These are phyloP conservation scores for Ceratocystis diversiconidia DNA, from an alignment of 2,329 filamentous ascomycete genomes.

Conservation along the genomic window DNA sequence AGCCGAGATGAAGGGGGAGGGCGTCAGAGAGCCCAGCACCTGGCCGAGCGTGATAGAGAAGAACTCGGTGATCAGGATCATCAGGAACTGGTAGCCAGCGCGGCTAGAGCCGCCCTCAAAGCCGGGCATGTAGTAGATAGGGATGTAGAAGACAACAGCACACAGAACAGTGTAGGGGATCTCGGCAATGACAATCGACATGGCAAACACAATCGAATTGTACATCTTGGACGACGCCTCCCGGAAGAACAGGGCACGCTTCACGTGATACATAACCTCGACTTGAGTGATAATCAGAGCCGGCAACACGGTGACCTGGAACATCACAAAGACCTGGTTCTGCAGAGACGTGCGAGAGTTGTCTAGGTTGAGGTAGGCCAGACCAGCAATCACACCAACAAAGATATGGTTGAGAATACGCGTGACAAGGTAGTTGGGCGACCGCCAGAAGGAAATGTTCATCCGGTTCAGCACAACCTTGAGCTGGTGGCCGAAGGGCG, in stretches of 20 bases:
- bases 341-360: conserved; percentile 63
- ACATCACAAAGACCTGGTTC: conserved; percentile 78
- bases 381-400: conserved; percentile 63
- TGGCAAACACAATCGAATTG: conserved; percentile 61
- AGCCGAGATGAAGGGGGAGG: conserved; percentile 62
- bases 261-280: conserved; percentile 64
- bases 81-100: conserved; percentile 77
- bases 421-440: conserved; percentile 79
- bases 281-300: conserved; percentile 73
- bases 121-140: conserved; percentile 72
- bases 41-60: conserved; percentile 74
- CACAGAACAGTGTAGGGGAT: conserved; percentile 73
- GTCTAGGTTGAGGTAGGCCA: conserved; percentile 67
- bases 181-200: conserved; percentile 68
- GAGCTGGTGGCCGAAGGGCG: conserved; percentile 65
- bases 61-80: conserved; percentile 68
- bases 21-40: conserved; percentile 61
- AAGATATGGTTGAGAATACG: conserved; percentile 72
- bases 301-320: conserved; percentile 75
- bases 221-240: conserved; percentile 81
- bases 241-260: conserved; percentile 70
- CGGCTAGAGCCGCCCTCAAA: conserved; percentile 48
- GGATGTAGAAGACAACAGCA: conserved; percentile 66
- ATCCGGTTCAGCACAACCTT: conserved; percentile 58
- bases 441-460: conserved; percentile 69